A percentile compares a stretch with the other conserved stretches of the same genome.
Conservation (phyloP, 352 stramenopile species). For the Phytophthora rubi region DNA sequence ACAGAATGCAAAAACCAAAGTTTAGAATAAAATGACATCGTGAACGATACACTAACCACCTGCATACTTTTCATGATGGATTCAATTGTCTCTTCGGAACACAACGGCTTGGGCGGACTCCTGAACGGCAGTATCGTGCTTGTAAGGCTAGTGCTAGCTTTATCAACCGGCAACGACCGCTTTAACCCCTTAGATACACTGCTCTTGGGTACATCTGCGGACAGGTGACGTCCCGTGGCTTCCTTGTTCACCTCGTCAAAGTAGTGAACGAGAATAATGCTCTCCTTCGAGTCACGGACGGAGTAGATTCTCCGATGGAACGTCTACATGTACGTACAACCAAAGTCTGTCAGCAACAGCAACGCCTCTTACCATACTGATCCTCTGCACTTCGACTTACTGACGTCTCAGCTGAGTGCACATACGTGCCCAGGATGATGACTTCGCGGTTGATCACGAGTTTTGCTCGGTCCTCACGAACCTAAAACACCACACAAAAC, state of each 20-base stretch:
- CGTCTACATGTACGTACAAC: conserved; percentile 39
- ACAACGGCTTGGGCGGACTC: conserved; percentile 9
- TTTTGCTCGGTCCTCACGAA: conserved; percentile 85
- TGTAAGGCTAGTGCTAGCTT: conserved; percentile 4
- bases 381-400: conserved; percentile 38
- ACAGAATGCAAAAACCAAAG: conserved; percentile 3
- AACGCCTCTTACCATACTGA: background rate
- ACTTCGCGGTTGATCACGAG: conserved; percentile 85
- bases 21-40: conserved; percentile 3
- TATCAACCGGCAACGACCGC: conserved; percentile 32
- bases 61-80: conserved; percentile 62
- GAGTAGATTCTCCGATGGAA: conserved; percentile 88
- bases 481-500: conserved; percentile 30
- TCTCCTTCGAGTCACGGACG: conserved; percentile 67
- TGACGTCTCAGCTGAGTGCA: conserved; percentile 76
- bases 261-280: conserved; percentile 88
- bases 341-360: conserved; percentile 2
- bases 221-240: conserved; percentile 3
- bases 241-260: conserved; percentile 81
- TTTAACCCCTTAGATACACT: conserved; percentile 44
- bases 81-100: conserved; percentile 50
- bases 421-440: conserved; percentile 84
- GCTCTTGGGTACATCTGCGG: conserved; percentile 4
- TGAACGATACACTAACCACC: background rate
- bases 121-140: conserved; percentile 7